Percentiles rank a stretch among this genome's conserved stretches.
These are phyloP conservation scores for Brassica incana DNA, from an alignment of 345 rosid species.

Conservation along the genomic window DNA sequence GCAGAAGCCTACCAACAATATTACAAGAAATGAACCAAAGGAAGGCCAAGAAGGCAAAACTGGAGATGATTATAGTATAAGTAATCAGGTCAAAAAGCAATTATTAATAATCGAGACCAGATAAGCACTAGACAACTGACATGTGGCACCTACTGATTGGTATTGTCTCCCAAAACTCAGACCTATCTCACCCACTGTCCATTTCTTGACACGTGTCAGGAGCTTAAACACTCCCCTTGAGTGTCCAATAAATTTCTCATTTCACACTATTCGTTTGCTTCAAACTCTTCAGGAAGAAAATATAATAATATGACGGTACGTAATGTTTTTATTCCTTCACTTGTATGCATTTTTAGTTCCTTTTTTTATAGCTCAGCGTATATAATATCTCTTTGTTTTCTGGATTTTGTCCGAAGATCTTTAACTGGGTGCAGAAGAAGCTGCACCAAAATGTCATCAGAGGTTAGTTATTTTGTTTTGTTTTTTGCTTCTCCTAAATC, in stretches of 20 bases:
- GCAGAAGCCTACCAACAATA: slow-evolving; percentile 34
- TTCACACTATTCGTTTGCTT: slow-evolving; percentile 12
- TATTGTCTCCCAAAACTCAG: slow-evolving; percentile 12
- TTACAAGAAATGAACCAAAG: slow-evolving; percentile 17
- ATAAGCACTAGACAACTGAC: slow-evolving; percentile 44
- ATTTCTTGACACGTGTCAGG: slow-evolving; percentile 43
- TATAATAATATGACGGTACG: slow-evolving; percentile 35
- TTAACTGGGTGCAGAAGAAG: slow-evolving; percentile 86
- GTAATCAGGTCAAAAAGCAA: slow-evolving; percentile 15
- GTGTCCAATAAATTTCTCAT: slow-evolving; percentile 7
- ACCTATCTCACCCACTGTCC: slow-evolving; percentile 38
- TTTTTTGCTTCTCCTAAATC: background rate
- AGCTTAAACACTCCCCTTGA: slow-evolving; percentile 11
- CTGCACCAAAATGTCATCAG: slow-evolving; percentile 57
- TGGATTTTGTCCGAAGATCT: slow-evolving; percentile 45
- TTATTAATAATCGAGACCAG: slow-evolving; percentile 34
- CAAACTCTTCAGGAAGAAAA: background rate
- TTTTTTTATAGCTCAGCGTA: too few species aligned
- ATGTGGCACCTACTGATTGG: slow-evolving; percentile 40
- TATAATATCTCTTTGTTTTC: slow-evolving; percentile 1
- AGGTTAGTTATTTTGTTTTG: slow-evolving; percentile 46
- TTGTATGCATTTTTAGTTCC: background rate
- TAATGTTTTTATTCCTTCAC: background rate
- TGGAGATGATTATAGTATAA: background rate
- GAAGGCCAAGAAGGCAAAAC: background rate